These are phyloP conservation scores for Cryomyces antarcticus DNA, from an alignment of 495 filamentous ascomycete species.

Conservation along the genomic window DNA sequence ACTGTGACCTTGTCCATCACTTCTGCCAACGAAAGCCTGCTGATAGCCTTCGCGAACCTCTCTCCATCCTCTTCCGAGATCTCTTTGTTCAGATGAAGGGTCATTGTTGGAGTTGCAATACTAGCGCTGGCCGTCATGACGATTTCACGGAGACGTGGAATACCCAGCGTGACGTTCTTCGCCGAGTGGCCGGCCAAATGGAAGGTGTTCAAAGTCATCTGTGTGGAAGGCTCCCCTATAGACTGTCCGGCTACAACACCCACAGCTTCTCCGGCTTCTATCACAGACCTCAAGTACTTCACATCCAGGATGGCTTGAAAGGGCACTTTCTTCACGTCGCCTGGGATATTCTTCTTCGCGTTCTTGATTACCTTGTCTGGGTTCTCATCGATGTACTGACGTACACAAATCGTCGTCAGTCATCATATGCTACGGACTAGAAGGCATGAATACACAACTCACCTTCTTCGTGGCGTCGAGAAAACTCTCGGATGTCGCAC, in stretches of 20 bases:
- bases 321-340: conserved; percentile 43
- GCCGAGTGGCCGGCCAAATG: conserved; percentile 96
- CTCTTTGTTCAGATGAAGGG: conserved; percentile 54
- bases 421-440: too few species aligned
- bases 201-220: conserved; percentile 99
- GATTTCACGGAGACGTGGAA: conserved; percentile 91
- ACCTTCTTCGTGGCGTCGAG: conserved; percentile 35
- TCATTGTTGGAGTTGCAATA: conserved; percentile 88
- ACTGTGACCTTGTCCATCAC: conserved; percentile 69
- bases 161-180: conserved; percentile 98
- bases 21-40: conserved; percentile 68
- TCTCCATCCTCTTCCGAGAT: conserved; percentile 47
- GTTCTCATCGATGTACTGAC: conserved; percentile 51
- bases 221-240: conserved; percentile 89
- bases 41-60: conserved; percentile 79
- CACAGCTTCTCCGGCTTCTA: conserved; percentile 97
- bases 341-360: conserved; percentile 42
- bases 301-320: conserved; percentile 68
- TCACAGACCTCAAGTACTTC: conserved; percentile 78
- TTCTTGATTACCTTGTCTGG: conserved; percentile 54
- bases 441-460: too few species aligned
- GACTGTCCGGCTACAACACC: conserved; percentile 94
- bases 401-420: too few species aligned
- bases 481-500: conserved; percentile 80
- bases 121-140: conserved; percentile 85